phyloP scores from a whole-genome alignment of 441 rosid species.

The Erodium moschatum region DNA sequence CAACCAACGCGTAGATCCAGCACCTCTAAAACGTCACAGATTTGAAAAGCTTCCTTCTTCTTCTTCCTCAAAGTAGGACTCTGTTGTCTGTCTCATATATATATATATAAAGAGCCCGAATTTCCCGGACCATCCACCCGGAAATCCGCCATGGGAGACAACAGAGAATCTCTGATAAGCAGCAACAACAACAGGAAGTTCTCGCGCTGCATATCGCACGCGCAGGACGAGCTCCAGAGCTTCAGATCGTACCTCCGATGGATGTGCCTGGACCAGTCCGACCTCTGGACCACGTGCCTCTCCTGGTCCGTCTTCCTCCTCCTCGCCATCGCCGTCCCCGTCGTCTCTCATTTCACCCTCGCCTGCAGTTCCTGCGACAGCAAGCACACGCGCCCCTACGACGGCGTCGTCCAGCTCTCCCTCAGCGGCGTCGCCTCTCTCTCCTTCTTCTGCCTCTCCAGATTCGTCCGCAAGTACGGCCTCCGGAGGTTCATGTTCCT shows the following conservation, averaged over 20 bases:
- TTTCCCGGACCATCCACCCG: no score
- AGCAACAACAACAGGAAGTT: slow-evolving; percentile 24
- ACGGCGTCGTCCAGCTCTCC: slow-evolving; percentile 66
- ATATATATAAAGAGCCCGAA: no score
- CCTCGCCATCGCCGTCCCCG: slow-evolving; percentile 59
- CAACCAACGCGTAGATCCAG: no score
- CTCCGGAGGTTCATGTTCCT: slow-evolving; percentile 67
- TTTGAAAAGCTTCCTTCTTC: no score
- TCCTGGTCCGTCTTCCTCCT: slow-evolving; percentile 66
- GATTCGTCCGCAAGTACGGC: slow-evolving; percentile 54
- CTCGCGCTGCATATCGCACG: slow-evolving; percentile 42
- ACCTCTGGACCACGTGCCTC: slow-evolving; percentile 35
- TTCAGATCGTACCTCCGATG: slow-evolving; percentile 65
- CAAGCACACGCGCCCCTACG: slow-evolving; percentile 56
- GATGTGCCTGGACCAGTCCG: slow-evolving; percentile 89
- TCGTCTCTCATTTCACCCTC: slow-evolving; percentile 55
- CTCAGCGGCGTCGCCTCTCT: slow-evolving; percentile 58
- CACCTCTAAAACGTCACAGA: no score
- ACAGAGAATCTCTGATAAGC: slow-evolving; percentile 27
- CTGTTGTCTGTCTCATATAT: no score
- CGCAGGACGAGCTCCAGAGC: slow-evolving; percentile 64
- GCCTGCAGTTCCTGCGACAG: slow-evolving; percentile 67
- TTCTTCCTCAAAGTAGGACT: no score
- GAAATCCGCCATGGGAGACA: slow-evolving; percentile 15
- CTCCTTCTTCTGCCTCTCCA: slow-evolving; percentile 61